Conservation (phyloP, 2,329 filamentous ascomycete species). For the Fusarium virguliforme region DNA sequence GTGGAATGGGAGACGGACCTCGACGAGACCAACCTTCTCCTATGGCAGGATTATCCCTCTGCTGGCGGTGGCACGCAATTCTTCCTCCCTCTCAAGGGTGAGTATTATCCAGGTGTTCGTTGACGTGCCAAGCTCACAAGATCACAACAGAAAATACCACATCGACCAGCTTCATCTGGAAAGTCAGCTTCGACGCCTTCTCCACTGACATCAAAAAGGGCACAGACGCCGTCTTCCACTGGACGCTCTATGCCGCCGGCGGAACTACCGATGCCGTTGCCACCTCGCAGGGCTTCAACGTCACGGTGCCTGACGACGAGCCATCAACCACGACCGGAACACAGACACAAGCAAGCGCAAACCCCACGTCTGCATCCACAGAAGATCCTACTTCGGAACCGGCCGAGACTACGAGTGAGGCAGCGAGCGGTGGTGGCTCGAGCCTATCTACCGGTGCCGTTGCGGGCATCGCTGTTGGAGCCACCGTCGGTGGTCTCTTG, state of each 20-base stretch:
- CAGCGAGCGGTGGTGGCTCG: not conserved
- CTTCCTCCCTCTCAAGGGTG: conserved; percentile 20
- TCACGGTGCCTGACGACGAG: conserved; percentile 28
- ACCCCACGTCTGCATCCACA: conserved; percentile 11
- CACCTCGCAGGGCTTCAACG: conserved; percentile 45
- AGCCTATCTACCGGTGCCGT: conserved; percentile 46
- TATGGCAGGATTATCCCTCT: conserved; percentile 48
- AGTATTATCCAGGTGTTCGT: not conserved
- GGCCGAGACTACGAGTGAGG: not conserved
- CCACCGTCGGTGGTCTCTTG: conserved; percentile 40
- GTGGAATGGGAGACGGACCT: conserved; percentile 47
- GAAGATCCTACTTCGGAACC: conserved; percentile 3
- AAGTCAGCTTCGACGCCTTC: conserved; percentile 38
- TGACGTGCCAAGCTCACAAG: conserved; percentile 4
- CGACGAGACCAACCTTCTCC: conserved; percentile 36
- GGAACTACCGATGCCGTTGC: conserved; percentile 33
- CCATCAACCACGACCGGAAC: conserved; percentile 19
- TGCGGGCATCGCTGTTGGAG: conserved; percentile 48
- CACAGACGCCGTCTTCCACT: conserved; percentile 43
- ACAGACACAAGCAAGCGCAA: conserved; percentile 16
- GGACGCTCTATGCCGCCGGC: conserved; percentile 29
- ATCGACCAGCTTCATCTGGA: conserved; percentile 44
- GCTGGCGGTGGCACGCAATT: conserved; percentile 26
- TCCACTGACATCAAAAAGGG: conserved; percentile 19
- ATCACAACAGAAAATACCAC: conserved; percentile 38